phyloP scores from a whole-genome alignment of 2,329 filamentous ascomycete species.

The Diaporthe sp. region DNA sequence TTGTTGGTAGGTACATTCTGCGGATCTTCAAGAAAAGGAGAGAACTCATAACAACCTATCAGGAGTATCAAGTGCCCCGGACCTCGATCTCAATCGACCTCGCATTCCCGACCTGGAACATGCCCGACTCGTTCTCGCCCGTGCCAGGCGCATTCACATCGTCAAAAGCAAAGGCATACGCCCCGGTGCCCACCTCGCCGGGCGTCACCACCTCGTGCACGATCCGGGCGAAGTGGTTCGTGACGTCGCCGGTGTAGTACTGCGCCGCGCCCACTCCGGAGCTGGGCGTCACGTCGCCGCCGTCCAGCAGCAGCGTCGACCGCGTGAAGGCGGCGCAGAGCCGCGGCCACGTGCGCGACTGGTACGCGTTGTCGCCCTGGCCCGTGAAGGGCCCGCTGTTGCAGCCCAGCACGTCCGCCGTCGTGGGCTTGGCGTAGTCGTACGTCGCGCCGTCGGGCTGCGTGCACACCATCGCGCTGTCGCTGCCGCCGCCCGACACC shows the following conservation, averaged over 20 bases:
- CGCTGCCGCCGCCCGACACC: constrained; percentile 56
- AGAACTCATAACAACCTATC: no score
- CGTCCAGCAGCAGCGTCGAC: constrained; percentile 59
- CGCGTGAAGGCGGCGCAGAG: constrained; percentile 66
- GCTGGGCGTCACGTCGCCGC: constrained; percentile 62
- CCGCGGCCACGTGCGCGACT: constrained; percentile 58
- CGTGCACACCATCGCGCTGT: constrained; percentile 54
- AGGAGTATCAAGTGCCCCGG: constrained; percentile 14
- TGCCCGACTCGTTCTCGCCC: constrained; percentile 63
- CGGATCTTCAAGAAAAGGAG: background rate
- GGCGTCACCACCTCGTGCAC: constrained; percentile 67
- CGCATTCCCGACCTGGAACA: constrained; percentile 24
- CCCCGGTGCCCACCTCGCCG: constrained; percentile 51
- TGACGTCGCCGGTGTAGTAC: constrained; percentile 62
- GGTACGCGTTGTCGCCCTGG: constrained; percentile 56
- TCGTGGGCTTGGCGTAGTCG: constrained; percentile 57
- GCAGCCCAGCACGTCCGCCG: constrained; percentile 65
- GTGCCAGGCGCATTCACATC: constrained; percentile 71
- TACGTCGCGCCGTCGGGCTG: constrained; percentile 54
- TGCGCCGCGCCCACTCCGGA: constrained; percentile 44
- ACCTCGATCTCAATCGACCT: constrained; percentile 29
- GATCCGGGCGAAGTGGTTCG: constrained; percentile 70
- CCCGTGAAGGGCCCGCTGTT: constrained; percentile 61
- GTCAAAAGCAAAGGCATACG: constrained; percentile 78
- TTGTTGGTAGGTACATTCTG: background rate